Conservation (phyloP, 768 basidiomycete genomes). For the Hericium alpestre region DNA sequence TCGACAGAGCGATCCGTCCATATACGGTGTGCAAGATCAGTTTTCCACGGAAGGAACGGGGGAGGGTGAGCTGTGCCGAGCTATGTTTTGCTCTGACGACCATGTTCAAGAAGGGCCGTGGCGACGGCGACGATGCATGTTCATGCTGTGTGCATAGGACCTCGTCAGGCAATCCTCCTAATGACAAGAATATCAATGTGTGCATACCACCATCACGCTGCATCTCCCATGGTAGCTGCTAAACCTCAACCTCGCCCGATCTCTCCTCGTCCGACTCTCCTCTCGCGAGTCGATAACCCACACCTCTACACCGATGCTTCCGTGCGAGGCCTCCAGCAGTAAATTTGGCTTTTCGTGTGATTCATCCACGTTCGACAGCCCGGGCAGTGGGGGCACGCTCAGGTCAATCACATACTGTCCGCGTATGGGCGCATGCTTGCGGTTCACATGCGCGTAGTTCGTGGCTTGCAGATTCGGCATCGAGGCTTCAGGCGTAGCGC, state of each 20-base stretch:
- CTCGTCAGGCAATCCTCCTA: too few relatives aligned
- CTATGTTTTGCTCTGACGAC: not conserved
- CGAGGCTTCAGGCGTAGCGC: not conserved
- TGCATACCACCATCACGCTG: not conserved
- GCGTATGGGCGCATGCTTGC: not conserved
- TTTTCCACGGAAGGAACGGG: not conserved
- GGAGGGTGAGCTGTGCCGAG: not conserved
- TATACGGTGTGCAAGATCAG: not conserved
- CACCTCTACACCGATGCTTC: not conserved
- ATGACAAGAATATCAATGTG: too few relatives aligned
- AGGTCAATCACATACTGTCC: not conserved
- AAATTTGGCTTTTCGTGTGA: not conserved
- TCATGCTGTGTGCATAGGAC: not conserved
- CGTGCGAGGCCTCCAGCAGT: not conserved
- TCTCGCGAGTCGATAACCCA: not conserved
- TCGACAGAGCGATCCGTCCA: not conserved
- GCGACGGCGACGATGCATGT: not conserved
- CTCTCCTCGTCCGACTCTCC: not conserved
- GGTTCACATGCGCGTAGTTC: not conserved
- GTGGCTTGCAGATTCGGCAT: not conserved
- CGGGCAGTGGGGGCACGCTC: not conserved
- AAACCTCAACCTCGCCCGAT: not conserved
- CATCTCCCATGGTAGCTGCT: not conserved
- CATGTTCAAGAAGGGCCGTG: not conserved
- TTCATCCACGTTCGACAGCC: not conserved